Conservation (phyloP, 2,329 filamentous ascomycete species). For the Ophiostoma novo-ulmi region DNA sequence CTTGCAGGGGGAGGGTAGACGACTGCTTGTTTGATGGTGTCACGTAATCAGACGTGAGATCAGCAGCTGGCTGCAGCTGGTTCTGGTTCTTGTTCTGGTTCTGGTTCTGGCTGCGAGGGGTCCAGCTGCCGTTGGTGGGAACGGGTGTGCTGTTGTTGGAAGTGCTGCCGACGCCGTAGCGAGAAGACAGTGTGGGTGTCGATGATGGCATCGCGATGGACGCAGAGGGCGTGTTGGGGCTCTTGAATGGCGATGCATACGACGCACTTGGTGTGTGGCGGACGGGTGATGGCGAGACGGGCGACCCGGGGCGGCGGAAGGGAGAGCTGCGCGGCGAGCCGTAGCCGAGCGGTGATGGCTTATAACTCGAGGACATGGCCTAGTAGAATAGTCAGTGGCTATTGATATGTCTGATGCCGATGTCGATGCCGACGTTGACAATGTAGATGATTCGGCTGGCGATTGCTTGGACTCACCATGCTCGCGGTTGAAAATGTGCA, state of each 20-base stretch:
- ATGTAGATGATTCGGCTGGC: too few species aligned
- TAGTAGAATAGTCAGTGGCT: slow-evolving; percentile 29
- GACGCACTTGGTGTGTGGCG: slow-evolving; percentile 60
- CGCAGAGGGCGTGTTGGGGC: slow-evolving; percentile 33
- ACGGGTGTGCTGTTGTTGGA: neutral
- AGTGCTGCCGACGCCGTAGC: slow-evolving; percentile 33
- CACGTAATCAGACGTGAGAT: slow-evolving; percentile 32
- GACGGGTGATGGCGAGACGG: slow-evolving; percentile 60
- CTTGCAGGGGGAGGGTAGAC: slow-evolving; percentile 29
- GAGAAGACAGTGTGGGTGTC: slow-evolving; percentile 33
- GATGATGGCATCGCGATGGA: neutral
- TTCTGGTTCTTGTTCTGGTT: neutral
- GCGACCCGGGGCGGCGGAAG: slow-evolving; percentile 58
- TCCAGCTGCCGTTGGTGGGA: neutral
- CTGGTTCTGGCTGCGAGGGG: neutral
- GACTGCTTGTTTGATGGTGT: slow-evolving; percentile 28
- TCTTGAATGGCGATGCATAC: slow-evolving; percentile 55
- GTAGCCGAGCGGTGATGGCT: slow-evolving; percentile 67
- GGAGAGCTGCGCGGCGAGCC: slow-evolving; percentile 63
- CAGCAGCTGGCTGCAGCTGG: slow-evolving; percentile 37
- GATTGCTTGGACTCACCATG: neutral
- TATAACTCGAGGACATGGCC: slow-evolving; percentile 57
- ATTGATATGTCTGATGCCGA: neutral
- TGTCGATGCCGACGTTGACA: neutral
- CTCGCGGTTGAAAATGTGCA: neutral